Evolutionary conservation across 2,329 filamentous ascomycete species (phyloP).

Genomic region (Xylariaceae sp.): DNA sequence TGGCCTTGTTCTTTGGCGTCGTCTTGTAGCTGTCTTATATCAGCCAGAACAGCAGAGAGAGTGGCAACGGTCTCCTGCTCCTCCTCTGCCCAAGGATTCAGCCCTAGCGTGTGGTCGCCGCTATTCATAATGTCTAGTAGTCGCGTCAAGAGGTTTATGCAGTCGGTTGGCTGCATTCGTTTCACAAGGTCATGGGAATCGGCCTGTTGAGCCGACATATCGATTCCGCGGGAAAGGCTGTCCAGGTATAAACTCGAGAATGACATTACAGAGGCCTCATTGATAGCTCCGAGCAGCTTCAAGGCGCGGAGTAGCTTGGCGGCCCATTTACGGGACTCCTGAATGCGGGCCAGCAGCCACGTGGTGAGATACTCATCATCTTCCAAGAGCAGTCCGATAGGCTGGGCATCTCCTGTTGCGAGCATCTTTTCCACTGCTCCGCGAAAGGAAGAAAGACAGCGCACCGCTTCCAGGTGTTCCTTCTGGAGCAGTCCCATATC

Average conservation of each 20-base stretch:
- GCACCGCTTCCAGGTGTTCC: slow-evolving; percentile 59
- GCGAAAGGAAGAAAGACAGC: slow-evolving; percentile 63
- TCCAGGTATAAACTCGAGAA: slow-evolving; percentile 54
- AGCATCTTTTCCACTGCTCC: slow-evolving; percentile 41
- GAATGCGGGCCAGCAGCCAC: slow-evolving; percentile 27
- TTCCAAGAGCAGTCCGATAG: slow-evolving; percentile 49
- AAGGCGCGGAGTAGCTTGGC: slow-evolving; percentile 40
- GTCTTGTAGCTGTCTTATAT: slow-evolving; percentile 39
- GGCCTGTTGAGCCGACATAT: slow-evolving; percentile 39
- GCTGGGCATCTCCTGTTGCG: slow-evolving; percentile 31
- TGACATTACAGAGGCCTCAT: slow-evolving; percentile 19
- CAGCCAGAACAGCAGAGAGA: slow-evolving; percentile 34
- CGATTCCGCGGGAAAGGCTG: slow-evolving; percentile 49
- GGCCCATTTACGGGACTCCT: slow-evolving; percentile 30
- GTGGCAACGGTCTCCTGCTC: slow-evolving; percentile 23
- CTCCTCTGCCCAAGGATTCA: slow-evolving; percentile 27
- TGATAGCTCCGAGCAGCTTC: slow-evolving; percentile 36
- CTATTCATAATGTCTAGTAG: slow-evolving; percentile 30
- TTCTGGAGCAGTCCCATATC: slow-evolving; percentile 36
- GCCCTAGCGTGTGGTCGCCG: slow-evolving; percentile 30
- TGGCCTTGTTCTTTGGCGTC: slow-evolving; percentile 37
- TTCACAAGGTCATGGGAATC: slow-evolving; percentile 51
- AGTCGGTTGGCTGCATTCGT: slow-evolving; percentile 48
- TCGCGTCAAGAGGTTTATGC: slow-evolving; percentile 33
- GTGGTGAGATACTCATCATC: slow-evolving; percentile 47